phyloP scores from a whole-genome alignment of 768 basidiomycete species.

The Peribolospora baueri region DNA sequence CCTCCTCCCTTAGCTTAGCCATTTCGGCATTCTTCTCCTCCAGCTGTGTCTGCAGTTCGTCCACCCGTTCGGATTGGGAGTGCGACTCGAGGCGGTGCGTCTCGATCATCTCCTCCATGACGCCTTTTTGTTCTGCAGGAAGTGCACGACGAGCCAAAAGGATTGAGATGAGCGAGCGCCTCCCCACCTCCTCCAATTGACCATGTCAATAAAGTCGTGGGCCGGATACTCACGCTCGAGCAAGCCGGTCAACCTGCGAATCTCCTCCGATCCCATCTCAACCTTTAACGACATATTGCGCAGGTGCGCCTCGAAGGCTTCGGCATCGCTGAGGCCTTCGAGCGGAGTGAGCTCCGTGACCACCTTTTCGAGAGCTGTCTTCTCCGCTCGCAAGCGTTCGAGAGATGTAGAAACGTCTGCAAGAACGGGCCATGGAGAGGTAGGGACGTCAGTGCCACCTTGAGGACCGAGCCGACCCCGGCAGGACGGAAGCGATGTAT shows the following conservation, averaged over 20 bases:
- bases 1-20: slow-evolving; percentile 30
- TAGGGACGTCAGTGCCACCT: not conserved
- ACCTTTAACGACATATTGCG: slow-evolving; percentile 38
- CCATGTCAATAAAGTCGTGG: not conserved
- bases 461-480: not conserved
- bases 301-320: slow-evolving; percentile 49
- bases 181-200: not conserved
- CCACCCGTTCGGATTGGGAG: slow-evolving; percentile 54
- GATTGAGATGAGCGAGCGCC: not conserved
- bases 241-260: slow-evolving; percentile 45
- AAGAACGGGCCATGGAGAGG: not conserved
- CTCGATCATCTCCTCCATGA: slow-evolving; percentile 59
- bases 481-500: not conserved
- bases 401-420: slow-evolving; percentile 56
- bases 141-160: not conserved
- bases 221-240: slow-evolving; percentile 34
- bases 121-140: slow-evolving; percentile 49
- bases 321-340: slow-evolving; percentile 36
- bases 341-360: slow-evolving; percentile 48
- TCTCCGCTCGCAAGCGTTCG: slow-evolving; percentile 49
- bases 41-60: slow-evolving; percentile 42
- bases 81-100: slow-evolving; percentile 53
- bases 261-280: slow-evolving; percentile 56
- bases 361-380: slow-evolving; percentile 38
- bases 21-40: slow-evolving; percentile 33